A percentile compares a stretch with the other conserved stretches of the same genome.
These are phyloP conservation scores for Cucumis cinereus DNA, from an alignment of 306 rosid genomes.

Conservation along the genomic window DNA sequence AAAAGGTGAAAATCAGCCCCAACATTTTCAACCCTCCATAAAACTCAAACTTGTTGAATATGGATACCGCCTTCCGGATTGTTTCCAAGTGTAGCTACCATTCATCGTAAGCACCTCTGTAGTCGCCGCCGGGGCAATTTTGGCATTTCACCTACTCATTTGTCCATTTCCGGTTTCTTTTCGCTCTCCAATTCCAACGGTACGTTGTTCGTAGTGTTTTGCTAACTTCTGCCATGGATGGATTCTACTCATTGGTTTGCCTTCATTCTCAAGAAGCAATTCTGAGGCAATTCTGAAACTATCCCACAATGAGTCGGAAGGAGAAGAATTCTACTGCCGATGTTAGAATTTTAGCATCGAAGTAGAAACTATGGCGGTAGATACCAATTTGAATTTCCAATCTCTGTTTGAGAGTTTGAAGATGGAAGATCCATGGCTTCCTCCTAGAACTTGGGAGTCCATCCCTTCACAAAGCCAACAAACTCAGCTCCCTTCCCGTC, in stretches of 20 bases:
- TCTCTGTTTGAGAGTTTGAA: constrained; percentile 48
- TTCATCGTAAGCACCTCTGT: too few species aligned
- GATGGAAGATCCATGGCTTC: constrained; percentile 64
- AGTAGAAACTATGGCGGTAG: constrained; percentile 23
- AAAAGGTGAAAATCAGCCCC: too few species aligned
- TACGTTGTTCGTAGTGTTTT: too few species aligned
- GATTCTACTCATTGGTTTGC: neutral
- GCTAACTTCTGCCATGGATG: neutral
- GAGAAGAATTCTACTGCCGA: neutral
- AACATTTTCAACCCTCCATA: too few species aligned
- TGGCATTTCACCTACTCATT: too few species aligned
- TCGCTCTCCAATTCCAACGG: too few species aligned
- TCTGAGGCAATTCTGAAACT: neutral
- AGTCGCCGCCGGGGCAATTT: too few species aligned
- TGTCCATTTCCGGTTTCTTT: too few species aligned
- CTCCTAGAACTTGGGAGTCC: constrained; percentile 75
- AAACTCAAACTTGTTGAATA: too few species aligned
- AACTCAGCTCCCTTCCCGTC: constrained; percentile 16
- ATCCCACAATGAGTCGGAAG: neutral
- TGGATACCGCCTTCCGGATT: too few species aligned
- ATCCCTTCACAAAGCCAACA: constrained; percentile 44
- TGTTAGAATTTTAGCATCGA: neutral
- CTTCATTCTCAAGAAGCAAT: neutral
- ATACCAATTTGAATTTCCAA: constrained; percentile 28
- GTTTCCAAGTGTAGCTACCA: too few species aligned